A percentile compares a stretch with the other conserved stretches of the same genome.
Evolutionary conservation across 225 moss, liverwort and hornwort genomes (phyloP).

Genomic region (Straminergon stramineum): DNA sequence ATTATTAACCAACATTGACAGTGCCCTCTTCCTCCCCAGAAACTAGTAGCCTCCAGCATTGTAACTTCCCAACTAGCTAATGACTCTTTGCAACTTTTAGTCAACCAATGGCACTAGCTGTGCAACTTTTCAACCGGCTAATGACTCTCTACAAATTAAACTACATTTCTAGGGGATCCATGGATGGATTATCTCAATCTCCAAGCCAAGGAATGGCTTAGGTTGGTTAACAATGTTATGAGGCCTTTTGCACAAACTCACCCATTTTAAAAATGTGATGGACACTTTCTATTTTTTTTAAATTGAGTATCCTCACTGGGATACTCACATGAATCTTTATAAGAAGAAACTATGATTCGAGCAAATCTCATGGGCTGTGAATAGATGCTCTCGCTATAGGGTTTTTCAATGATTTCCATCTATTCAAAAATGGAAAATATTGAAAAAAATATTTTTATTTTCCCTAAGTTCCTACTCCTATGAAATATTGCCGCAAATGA

Average conservation of each 20-base stretch:
- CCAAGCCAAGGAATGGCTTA: too few species aligned
- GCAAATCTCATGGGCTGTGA: neutral
- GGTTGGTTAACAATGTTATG: neutral
- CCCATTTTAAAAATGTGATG: rapidly evolving
- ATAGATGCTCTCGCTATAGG: rapidly evolving
- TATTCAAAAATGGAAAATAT: neutral
- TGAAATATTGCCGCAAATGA: neutral
- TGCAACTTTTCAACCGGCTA: too few species aligned
- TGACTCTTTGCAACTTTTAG: too few species aligned
- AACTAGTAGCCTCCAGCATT: too few species aligned
- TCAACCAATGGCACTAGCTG: too few species aligned
- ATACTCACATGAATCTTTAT: neutral
- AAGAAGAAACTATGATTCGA: neutral
- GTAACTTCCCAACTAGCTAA: too few species aligned
- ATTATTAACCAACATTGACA: too few species aligned
- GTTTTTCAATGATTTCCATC: neutral
- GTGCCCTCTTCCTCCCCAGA: too few species aligned
- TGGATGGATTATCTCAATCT: too few species aligned
- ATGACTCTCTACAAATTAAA: too few species aligned
- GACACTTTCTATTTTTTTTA: neutral
- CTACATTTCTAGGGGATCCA: too few species aligned
- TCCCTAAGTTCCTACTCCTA: neutral
- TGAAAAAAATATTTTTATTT: neutral
- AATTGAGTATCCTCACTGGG: neutral
- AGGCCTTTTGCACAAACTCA: too few species aligned